A percentile compares a stretch with the other conserved stretches of the same genome.
phyloP scores from a whole-genome alignment of 1,284 basidiomycete species.

The Ceratobasidium sp. region DNA sequence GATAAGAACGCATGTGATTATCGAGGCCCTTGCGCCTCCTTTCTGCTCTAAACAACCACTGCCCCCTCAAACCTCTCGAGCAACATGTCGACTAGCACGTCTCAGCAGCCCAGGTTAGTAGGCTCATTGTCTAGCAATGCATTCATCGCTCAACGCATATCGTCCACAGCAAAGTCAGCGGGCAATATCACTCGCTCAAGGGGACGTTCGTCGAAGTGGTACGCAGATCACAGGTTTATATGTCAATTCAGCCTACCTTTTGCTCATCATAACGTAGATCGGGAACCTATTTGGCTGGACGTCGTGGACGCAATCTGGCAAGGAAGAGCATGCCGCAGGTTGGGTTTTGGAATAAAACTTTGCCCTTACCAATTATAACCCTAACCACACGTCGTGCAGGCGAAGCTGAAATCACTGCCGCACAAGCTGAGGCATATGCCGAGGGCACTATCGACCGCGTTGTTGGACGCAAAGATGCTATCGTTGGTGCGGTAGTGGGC shows the following conservation, averaged over 20 bases:
- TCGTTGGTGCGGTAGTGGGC: slow-evolving; percentile 57
- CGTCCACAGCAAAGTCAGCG: slow-evolving; percentile 47
- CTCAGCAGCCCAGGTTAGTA: slow-evolving; percentile 23
- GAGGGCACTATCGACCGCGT: slow-evolving; percentile 57
- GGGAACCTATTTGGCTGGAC: slow-evolving; percentile 46
- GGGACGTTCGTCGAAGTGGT: slow-evolving; percentile 54
- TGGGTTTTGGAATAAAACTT: no score
- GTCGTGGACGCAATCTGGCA: slow-evolving; percentile 52
- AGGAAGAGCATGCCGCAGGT: slow-evolving; percentile 53
- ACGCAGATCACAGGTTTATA: not conserved
- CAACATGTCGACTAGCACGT: slow-evolving; percentile 10
- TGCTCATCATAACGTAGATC: slow-evolving; percentile 18
- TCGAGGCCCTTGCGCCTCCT: not conserved
- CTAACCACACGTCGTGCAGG: not conserved
- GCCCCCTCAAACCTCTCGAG: slow-evolving; percentile 5
- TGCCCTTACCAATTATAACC: no score
- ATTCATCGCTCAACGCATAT: no score
- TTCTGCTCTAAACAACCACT: slow-evolving; percentile 1
- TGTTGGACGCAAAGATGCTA: slow-evolving; percentile 57
- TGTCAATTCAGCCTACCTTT: not conserved
- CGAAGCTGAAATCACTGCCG: slow-evolving; percentile 53
- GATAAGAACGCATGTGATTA: slow-evolving; percentile 23
- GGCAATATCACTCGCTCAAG: slow-evolving; percentile 50
- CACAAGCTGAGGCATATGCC: slow-evolving; percentile 49
- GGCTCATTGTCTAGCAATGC: not conserved